Evolutionary conservation across 2,329 filamentous ascomycete species (phyloP), one percentile per base, ranked within the genome.

Genomic region (Xenoacremonium recifei): DNA sequence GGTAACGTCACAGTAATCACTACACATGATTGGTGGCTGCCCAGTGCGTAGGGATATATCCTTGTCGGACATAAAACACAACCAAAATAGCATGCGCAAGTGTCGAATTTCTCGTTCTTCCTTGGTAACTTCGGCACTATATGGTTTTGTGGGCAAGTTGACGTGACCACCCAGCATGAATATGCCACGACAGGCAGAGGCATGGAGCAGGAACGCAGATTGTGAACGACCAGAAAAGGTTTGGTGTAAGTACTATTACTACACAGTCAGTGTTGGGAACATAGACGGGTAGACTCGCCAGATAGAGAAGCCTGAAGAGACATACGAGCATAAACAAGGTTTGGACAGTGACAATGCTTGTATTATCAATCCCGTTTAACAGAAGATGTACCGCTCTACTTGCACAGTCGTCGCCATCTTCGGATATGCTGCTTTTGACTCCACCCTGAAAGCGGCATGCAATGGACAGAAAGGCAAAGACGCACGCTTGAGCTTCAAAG

Each of bases 31-130:
- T 2, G 76, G 76, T 0, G 76, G 76, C 35, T 77, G 75, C 0
- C 76, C 75, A 0, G 70, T 75, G 4, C 77, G 69, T 0, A 81
- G 61, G 0, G 73, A 63, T 11, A 79, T 64, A 13, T 80, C 77
- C 44, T 78, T 80, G 49, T 82, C 77, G 9, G 77, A 58, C 2
- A 64, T 65, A 42, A 77, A 80, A 46, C 70, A 72, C 5, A 80
- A 50, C 77, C 78, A 81, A 50, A 81, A 81, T 0, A 80, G 40
- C 21, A 61, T 53, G 3, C 71, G 63, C 0, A 70, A 47, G 21
- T 70, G 63, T 7, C 59, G 54, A 30, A 57, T 53, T 33, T 59
- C 52, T 2, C 62, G 61, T 33, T 62, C 59, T 6, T 50, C 21
- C 0, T 42, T 15, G 5, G 51, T 58, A 2, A 57, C 33, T 2